A percentile compares a stretch with the other conserved stretches of the same genome.
Evolutionary conservation across 2,329 filamentous ascomycete genomes (phyloP).

Genomic region (Lasiodiplodia sp.): DNA sequence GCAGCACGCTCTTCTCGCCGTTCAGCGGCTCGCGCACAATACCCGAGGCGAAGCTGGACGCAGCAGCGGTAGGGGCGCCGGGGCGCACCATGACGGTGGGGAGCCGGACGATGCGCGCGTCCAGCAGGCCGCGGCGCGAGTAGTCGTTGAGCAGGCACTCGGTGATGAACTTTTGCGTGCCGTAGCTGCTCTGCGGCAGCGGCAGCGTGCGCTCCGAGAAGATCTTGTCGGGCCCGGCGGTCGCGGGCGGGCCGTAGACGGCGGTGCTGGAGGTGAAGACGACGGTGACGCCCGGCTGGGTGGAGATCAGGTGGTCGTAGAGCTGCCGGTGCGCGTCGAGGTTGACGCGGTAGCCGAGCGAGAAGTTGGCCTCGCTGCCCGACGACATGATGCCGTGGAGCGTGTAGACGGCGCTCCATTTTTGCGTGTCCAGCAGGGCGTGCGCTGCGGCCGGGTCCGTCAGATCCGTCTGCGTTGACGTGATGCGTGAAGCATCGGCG

Average conservation of each 20-base stretch:
- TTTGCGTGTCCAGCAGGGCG: not conserved
- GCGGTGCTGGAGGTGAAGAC: constrained; percentile 66
- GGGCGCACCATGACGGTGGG: constrained; percentile 67
- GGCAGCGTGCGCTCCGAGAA: constrained; percentile 50
- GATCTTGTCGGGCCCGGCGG: constrained; percentile 43
- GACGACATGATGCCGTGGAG: constrained; percentile 72
- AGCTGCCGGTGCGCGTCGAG: constrained; percentile 61
- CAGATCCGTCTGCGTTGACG: constrained; percentile 31
- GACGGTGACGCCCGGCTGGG: constrained; percentile 59
- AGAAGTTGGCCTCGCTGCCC: constrained; percentile 65
- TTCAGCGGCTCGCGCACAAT: constrained; percentile 68
- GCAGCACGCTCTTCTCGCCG: constrained; percentile 57
- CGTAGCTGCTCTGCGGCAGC: constrained; percentile 66
- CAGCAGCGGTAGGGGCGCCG: constrained; percentile 63
- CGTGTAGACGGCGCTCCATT: constrained; percentile 51
- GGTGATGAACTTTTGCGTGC: constrained; percentile 65
- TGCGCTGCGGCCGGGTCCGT: constrained; percentile 17
- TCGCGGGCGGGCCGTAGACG: constrained; percentile 62
- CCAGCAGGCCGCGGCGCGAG: constrained; percentile 62
- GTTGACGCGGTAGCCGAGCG: constrained; percentile 64
- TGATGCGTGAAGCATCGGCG: constrained; percentile 21
- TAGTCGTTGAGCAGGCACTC: constrained; percentile 67
- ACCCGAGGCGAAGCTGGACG: constrained; percentile 66
- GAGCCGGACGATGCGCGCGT: constrained; percentile 63
- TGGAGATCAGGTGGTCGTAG: constrained; percentile 57